Conservation (phyloP, 495 filamentous ascomycete genomes). For the Penicillium lagena region DNA sequence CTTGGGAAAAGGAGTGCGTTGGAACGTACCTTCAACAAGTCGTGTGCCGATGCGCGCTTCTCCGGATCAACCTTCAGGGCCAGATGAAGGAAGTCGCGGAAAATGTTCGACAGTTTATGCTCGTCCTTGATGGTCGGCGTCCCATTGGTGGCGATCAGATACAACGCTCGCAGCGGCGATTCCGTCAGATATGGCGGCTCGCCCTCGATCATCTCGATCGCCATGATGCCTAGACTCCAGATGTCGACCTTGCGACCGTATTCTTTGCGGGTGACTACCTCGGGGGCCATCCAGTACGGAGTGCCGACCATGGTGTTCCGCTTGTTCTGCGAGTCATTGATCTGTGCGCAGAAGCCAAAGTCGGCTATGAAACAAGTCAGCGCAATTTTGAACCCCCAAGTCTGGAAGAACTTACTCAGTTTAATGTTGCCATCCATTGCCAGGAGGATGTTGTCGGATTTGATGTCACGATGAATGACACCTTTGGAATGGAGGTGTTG, state of each 20-base stretch:
- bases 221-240: slow-evolving; percentile 98
- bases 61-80: slow-evolving; percentile 94
- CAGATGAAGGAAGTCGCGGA: slow-evolving; percentile 84
- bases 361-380: slow-evolving; percentile 60
- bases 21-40: slow-evolving; percentile 73
- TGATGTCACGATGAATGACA: slow-evolving; percentile 97
- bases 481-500: slow-evolving; percentile 97
- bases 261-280: slow-evolving; percentile 94
- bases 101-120: slow-evolving; percentile 68
- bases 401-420: slow-evolving; percentile 62
- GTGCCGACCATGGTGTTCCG: slow-evolving; percentile 99
- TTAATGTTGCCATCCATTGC: slow-evolving; percentile 97
- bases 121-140: slow-evolving; percentile 95
- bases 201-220: slow-evolving; percentile 99
- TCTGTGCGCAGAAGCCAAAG: slow-evolving; percentile 98
- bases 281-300: slow-evolving; percentile 99
- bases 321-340: slow-evolving; percentile 95
- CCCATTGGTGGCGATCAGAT: slow-evolving; percentile 94
- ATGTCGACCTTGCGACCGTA: slow-evolving; percentile 99
- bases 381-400: slow-evolving; percentile 1
- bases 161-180: slow-evolving; percentile 86
- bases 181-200: slow-evolving; percentile 97
- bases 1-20: not conserved
- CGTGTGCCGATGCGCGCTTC: slow-evolving; percentile 89
- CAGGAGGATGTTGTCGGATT: slow-evolving; percentile 94